Evolutionary conservation across 805 yeast genomes (phyloP), one percentile per base, ranked within the genome.

Genomic region (Candida piceae): DNA sequence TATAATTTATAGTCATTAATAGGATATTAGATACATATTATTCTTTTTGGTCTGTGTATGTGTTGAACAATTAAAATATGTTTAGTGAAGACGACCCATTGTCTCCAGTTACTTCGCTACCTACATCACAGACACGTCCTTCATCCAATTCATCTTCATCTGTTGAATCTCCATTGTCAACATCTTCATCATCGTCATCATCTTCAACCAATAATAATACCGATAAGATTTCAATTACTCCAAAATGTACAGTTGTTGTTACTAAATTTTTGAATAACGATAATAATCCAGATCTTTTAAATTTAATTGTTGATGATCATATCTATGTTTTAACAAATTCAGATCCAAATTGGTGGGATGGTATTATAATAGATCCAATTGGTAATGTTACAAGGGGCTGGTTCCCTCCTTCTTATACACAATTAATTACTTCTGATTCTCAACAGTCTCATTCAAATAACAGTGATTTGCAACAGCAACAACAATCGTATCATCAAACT

Each of bases 341-440:
- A 12, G 74, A 71, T 27, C 57, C 76, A 3, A 84, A 87, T 2
- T 87, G 95, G 96, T 85, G 94, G 93, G 95, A 87, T 57, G 95
- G 96, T 9, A 67, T 81, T 13, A 46, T 65, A 25, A 57, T 53
- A 5, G 59, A 58, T 26, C 56, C 62, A 2, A 58, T 53, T 15
- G 72, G 72, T 6, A 70, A 53, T 21, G 58, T 65, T 5, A 57
- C 71, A 5, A 69, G 94, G 52, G 96, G 96, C 48, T 87, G 95
- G 95, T 84, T 87, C 63, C 95, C 95, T 13, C 72, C 72, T 33
- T 74, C 72, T 40, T 80, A 72, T 57, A 77, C 78, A 19, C 67
- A 72, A 32, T 55, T 70, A 1, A 68, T 47, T 38, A 18, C 32
- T 16, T 8, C 22, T 16, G 21, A 35, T n/a, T n/a, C n/a, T n/a